Base-by-base conservation (phyloP, 345 rosid genomes). In the Salix viminalis region DNA sequence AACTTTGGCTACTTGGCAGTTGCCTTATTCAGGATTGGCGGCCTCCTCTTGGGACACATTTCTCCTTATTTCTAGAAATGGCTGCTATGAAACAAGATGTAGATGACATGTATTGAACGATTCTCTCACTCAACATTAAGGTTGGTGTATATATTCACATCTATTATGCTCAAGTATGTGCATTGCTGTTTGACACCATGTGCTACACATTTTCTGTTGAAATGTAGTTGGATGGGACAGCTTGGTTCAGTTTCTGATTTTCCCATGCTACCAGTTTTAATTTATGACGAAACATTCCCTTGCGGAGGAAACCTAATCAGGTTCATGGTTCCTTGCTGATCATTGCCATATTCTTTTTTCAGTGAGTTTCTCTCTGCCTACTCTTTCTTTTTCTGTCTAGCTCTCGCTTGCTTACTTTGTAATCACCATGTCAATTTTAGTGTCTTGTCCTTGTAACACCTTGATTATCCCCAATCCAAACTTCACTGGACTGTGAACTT, bases 81-180 rank as follows among this genome's bases (percentile, higher is more conserved):
- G 94, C 99, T 83, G 97, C 97, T 69, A 96, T 94, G 97, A 96
- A 91, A 83, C 97, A 96, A 83, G 98, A 96, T 83, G 92, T 92
- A 42, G 98, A 94, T 56, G 97, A 94, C 78, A 91, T 91, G 84
- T 88, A 91, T 79, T 97, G 98, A 65, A 91, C 93, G 58, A 81
- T 85, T 71, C 90, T 90, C 79, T 78, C 87, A 48, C 99, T 92
- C 85, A 91, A 94, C 69, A 92, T 94, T 56, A 96, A 89, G 91
- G 99, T 92, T 65, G 77, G 79, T 68, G 26, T 64, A 41, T 28
- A 13, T 46, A 56, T 65, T 14, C 65, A 21, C 21, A 3, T 18
- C 11, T 19, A 19, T 60, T 64, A 34, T 58, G 52, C 52, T 46
- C 6, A 58, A n/a, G 15, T 58, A 4, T 23, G 64, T 3, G 28